phyloP scores from a whole-genome alignment of 192 early-diverging fungal genomes.

The Gigaspora rosea region DNA sequence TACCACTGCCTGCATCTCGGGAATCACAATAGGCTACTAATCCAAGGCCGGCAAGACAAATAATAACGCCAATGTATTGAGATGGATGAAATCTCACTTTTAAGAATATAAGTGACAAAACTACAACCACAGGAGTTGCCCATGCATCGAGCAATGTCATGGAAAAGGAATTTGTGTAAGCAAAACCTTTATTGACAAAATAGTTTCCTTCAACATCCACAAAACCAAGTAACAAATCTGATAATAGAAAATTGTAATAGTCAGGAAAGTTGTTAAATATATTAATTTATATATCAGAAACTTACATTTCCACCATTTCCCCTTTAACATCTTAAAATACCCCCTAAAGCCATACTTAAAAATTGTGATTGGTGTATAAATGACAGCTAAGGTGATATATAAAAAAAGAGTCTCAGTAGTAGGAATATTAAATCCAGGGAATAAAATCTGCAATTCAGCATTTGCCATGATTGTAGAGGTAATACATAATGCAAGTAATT shows the following conservation, averaged over 20 bases:
- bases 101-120: conserved; percentile 68
- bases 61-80: conserved; percentile 70
- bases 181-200: conserved; percentile 77
- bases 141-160: conserved; percentile 80
- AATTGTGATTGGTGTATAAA: conserved; percentile 52
- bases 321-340: conserved; percentile 48
- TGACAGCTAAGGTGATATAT: conserved; percentile 68
- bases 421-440: conserved; percentile 45
- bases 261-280: background rate
- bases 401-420: conserved; percentile 75
- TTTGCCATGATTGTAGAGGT: conserved; percentile 70
- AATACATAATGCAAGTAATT: conserved; percentile 74
- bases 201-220: conserved; percentile 85
- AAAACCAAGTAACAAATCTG: conserved; percentile 60
- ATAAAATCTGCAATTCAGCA: conserved; percentile 53
- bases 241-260: conserved; percentile 9
- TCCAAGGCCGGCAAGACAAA: conserved; percentile 70
- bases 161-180: conserved; percentile 74
- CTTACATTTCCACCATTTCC: conserved; percentile 50
- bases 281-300: background rate
- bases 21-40: conserved; percentile 69
- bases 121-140: conserved; percentile 73
- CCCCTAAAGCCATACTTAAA: conserved; percentile 53
- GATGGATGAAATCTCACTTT: conserved; percentile 61
- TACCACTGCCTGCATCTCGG: conserved; percentile 43